Base-by-base conservation (phyloP, 441 rosid species). In the Arabidopsis lyrata region DNA sequence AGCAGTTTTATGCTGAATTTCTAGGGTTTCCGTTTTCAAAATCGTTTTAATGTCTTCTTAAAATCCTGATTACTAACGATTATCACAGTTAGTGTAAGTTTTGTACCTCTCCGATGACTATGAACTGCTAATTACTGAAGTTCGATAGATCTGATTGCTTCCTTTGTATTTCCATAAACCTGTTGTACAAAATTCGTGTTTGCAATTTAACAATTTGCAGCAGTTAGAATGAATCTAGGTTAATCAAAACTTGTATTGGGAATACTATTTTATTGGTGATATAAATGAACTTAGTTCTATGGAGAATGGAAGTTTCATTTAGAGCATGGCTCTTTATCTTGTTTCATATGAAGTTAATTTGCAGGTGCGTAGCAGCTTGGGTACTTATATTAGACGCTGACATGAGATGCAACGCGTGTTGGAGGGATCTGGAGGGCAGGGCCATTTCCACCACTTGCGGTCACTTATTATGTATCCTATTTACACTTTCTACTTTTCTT, bases 371-470 rank as follows among this genome's bases (percentile, higher is more conserved):
- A 68, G 70, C 11, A 62, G 70, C 57, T 71, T 77, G 73, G 68
- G 59, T 66, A 66, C 70, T 54, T 66, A 45, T 42, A 79, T 64
- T 45, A 63, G 70, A 73, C 75, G 79, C 66, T 77, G 81, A 84
- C 70, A 95, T 95, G 99, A 91, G 90, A 83, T 95, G 99, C 91
- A 93, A 93, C 15, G 90, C 93, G 0, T 95, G 99, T 77, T 93
- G 99, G 99, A 90, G 90, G 74, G 98, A 95, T 74, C 76, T 95
- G 80, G 97, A 93, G 77, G 97, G 96, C 63, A 89, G 90, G 52
- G 99, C 99, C 5, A 63, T 95, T 74, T 70, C 91, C 74, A 93
- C 99, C 44, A 89, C 96, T n/a, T 95, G 98, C 50, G 98, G 96
- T 65, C 97, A 95, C 73, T 82, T 95, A 45, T 78, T 93, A 74